phyloP scores from a whole-genome alignment of 768 basidiomycete genomes.

The Basidioascus undulatus region DNA sequence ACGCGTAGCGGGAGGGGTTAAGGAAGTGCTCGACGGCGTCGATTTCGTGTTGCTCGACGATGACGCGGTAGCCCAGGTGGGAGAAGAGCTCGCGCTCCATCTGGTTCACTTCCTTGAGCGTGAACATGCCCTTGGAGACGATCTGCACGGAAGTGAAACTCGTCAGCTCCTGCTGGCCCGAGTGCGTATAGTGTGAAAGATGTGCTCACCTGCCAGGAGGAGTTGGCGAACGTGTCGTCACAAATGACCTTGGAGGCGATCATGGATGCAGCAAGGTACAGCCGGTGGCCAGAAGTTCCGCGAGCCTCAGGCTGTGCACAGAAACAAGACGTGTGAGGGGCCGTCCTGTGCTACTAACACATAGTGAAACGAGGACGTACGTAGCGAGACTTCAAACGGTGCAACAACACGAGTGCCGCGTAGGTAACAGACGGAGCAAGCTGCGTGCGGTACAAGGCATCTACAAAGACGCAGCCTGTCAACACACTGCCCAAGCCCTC shows the following conservation, averaged over 20 bases:
- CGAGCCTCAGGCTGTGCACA: conserved; percentile 66
- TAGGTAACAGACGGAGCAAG: conserved; percentile 37
- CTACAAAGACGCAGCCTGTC: conserved; percentile 62
- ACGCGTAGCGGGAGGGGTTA: too few species aligned
- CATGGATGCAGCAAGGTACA: conserved; percentile 78
- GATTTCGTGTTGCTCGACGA: conserved; percentile 19
- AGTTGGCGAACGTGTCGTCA: conserved; percentile 75
- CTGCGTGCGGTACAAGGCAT: conserved; percentile 55
- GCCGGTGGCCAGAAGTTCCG: conserved; percentile 59
- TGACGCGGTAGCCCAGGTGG: conserved; percentile 59
- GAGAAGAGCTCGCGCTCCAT: conserved; percentile 81
- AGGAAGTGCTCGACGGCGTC: conserved; percentile 19
- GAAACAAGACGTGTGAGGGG: too few species aligned
- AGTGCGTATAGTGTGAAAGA: too few species aligned
- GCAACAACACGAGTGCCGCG: conserved; percentile 40
- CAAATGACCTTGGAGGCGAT: conserved; percentile 71
- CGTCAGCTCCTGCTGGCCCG: too few species aligned
- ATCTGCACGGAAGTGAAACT: too few species aligned
- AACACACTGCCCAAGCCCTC: conserved; percentile 33
- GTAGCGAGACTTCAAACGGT: conserved; percentile 65
- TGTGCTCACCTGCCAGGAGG: conserved; percentile 66
- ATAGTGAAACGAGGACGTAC: too few species aligned
- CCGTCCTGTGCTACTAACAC: too few species aligned
- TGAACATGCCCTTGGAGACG: conserved; percentile 65
- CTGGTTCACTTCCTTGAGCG: conserved; percentile 66